A percentile compares a stretch with the other conserved stretches of the same genome.
phyloP scores from a whole-genome alignment of 495 filamentous ascomycete species.

The Pseudoneurospora amorphoporcata region DNA sequence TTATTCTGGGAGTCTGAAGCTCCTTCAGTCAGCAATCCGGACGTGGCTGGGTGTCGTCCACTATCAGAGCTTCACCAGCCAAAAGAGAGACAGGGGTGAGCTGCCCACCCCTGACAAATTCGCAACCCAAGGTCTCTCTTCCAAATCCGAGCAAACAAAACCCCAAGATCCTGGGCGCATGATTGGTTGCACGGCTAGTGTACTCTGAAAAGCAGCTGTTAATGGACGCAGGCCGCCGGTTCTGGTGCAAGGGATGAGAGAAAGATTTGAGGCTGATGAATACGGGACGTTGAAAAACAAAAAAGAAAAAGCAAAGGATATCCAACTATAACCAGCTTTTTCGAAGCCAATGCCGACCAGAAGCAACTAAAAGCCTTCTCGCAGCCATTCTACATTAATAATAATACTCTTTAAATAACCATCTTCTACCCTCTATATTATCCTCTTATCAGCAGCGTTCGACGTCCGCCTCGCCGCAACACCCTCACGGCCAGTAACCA shows the following conservation, averaged over 20 bases:
- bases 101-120: neutral
- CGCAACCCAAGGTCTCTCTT: neutral
- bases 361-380: neutral
- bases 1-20: neutral
- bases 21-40: neutral
- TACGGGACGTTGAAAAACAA: neutral
- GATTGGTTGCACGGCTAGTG: neutral
- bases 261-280: neutral
- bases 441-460: slow-evolving; percentile 25
- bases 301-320: neutral
- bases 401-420: neutral
- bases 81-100: neutral
- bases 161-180: neutral
- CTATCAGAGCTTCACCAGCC: slow-evolving; percentile 13
- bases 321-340: neutral
- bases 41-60: slow-evolving; percentile 9
- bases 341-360: neutral
- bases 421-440: neutral
- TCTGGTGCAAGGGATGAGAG: neutral
- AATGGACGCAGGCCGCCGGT: neutral
- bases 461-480: slow-evolving; percentile 28
- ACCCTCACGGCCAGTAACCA: neutral
- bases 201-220: neutral
- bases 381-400: neutral
- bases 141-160: neutral